phyloP scores from a whole-genome alignment of 441 rosid species.

The Bocquillonia castaneifolia region DNA sequence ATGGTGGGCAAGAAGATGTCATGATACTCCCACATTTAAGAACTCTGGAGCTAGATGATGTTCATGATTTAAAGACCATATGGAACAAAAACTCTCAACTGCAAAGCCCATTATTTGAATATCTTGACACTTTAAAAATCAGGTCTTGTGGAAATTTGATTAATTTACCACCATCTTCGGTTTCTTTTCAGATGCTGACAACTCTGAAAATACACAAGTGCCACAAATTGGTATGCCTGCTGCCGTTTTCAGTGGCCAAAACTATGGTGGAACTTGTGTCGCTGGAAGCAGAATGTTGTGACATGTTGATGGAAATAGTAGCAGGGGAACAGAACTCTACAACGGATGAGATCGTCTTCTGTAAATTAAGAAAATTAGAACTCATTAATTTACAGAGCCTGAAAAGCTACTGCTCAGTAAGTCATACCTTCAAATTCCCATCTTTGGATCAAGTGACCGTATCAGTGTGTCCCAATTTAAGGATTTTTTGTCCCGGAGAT shows the following conservation, averaged over 20 bases:
- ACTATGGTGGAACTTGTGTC: conserved; percentile 6
- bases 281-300: background rate
- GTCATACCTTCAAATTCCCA: background rate
- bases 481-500: conserved; percentile 6
- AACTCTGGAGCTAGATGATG: no score
- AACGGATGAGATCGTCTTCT: conserved; percentile 1
- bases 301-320: background rate
- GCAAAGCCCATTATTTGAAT: background rate
- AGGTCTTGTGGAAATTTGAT: background rate
- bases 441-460: conserved; percentile 3
- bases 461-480: background rate
- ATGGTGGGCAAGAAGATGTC: background rate
- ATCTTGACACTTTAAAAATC: conserved; percentile 3
- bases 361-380: background rate
- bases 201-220: conserved; percentile 1
- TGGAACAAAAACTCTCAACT: background rate
- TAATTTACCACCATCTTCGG: conserved; percentile 10
- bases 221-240: background rate
- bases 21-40: background rate
- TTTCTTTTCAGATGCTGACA: conserved; percentile 8
- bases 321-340: background rate
- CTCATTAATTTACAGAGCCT: background rate
- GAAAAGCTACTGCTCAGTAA: conserved; percentile 16
- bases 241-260: background rate
- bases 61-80: no score